Base-by-base conservation (phyloP, 768 basidiomycete species). In the Termitomyces sp. region DNA sequence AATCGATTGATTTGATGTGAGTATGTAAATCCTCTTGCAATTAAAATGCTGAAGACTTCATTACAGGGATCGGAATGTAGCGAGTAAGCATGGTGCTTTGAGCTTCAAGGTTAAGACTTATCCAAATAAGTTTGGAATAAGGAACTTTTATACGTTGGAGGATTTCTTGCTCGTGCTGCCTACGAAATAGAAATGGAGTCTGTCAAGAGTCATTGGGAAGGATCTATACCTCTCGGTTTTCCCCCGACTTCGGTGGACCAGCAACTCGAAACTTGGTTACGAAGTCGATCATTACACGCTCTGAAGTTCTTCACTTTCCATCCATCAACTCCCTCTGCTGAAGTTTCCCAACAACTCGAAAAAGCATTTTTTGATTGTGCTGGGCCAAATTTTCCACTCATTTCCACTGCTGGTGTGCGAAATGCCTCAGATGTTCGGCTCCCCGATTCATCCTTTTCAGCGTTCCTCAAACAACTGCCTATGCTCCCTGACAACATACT, bases 251-350 rank as follows among this genome's bases (percentile, higher is more conserved):
- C 67, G 13, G 70, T 74, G 49, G 72, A 80, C 56, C 61, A 68
- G 40, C 79, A 85, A 44, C 60, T 83, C 22, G 76, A 78, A 51
- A 65, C 70, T 18, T 79, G 82, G 75, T 70, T 95, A 12, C 78
- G 78, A 24, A 71, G 72, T 26, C 82, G 88, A 16, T 87, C 85
- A 14, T 71, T 93, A 18, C 96, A 98, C 64, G 82, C 88, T 5
- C 77, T 97, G 52, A 85, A 84, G 58, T 97, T 97, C 75, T 98
- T 97, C 76, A 89, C 91, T 2, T 98, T 93, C 71, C 83, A 86
- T 62, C 75, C 81, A 2, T 96, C 96, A 0, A 96, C 96, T 0
- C 96, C 96, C 1, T 93, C 91, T 0, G 69, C 84, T 1, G 83
- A 90, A 47, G 91, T 98, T 32, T 87, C 92, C 0, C 73, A 71